These are phyloP conservation scores for Phaeophleospora eucalypticola DNA, from an alignment of 2,329 filamentous ascomycete species.

Conservation along the genomic window DNA sequence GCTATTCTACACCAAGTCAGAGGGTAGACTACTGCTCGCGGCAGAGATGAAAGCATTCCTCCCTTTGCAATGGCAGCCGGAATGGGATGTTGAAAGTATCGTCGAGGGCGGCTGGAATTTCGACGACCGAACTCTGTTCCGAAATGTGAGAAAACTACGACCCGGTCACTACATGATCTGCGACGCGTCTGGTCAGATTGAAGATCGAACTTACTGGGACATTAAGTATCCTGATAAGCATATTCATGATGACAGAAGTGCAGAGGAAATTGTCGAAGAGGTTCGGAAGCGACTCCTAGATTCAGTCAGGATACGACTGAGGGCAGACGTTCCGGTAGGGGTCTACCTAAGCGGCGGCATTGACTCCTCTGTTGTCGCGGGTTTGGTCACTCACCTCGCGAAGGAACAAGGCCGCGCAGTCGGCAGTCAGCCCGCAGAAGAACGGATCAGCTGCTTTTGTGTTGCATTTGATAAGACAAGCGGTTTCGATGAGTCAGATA, in stretches of 20 bases:
- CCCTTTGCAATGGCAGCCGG: constrained; percentile 47
- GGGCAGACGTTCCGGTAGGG: constrained; percentile 56
- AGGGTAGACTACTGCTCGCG: constrained; percentile 44
- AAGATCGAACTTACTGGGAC: constrained; percentile 51
- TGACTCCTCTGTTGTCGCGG: constrained; percentile 55
- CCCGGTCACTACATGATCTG: constrained; percentile 46
- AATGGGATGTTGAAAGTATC: constrained; percentile 51
- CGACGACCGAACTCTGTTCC: constrained; percentile 49
- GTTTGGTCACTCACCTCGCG: constrained; percentile 52
- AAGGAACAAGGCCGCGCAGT: constrained; percentile 44
- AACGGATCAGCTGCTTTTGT: constrained; percentile 48
- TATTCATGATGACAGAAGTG: too few relatives aligned
- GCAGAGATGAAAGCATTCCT: constrained; percentile 52
- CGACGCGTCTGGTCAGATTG: constrained; percentile 36
- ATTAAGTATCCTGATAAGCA: constrained; percentile 51
- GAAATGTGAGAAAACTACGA: constrained; percentile 44
- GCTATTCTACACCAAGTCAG: constrained; percentile 48
- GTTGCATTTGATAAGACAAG: constrained; percentile 50
- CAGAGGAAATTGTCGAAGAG: constrained; percentile 49
- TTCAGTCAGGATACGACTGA: constrained; percentile 50
- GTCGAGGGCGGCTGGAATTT: constrained; percentile 42
- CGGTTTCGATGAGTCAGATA: constrained; percentile 50
- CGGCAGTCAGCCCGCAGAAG: too few relatives aligned
- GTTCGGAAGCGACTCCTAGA: constrained; percentile 51
- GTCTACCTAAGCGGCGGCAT: constrained; percentile 57